Base-by-base conservation (phyloP, 1,284 basidiomycete genomes). In the Fomitopsis schrenkii region DNA sequence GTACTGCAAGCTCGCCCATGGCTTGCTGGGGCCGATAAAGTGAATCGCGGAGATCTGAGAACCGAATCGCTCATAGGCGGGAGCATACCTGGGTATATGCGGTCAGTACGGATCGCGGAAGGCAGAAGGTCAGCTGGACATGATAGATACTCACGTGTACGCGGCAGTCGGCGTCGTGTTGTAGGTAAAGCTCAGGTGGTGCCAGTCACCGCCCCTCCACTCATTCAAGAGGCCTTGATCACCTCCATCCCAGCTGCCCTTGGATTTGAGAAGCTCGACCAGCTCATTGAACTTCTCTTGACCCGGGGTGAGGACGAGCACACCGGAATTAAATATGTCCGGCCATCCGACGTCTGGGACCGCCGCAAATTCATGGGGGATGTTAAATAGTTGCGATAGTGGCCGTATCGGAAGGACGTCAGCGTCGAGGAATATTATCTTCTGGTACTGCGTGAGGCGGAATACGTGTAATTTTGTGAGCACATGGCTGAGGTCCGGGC, bases 341-440 rank as follows among this genome's bases (percentile, higher is more conserved):
- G 97, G 97, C 97, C 97, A 99, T 66, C 97, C 97, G 35, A 94
- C 93, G 75, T 99, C 97, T 5, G 97, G 94, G 17, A 88, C 91
- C 10, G 97, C 97, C 46, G 95, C 91, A 66, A 92, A 92, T 63
- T 90, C 88, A 71, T 90, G 79, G 14, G 87, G 82, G 56, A 90
- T 75, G 30, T 80, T 80, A 74, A 98, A 96, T n/a, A 98, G 85
- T 73, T 95, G 94, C 26, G 92, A 90, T 56, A 98, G 77, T 22
- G 94, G 91, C 17, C 87, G 86, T 56, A 97, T 82, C 52, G 96
- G 94, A 63, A 99, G 88, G 54, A 95, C 89, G 74, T 99, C 97
- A 66, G 97, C 95, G 76, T 99, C 97, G 62, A 99, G 87, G 76
- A 97, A 98, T 70, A 98, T 86, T 68, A 98, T 79, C 74, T 95